Evolutionary conservation across 805 yeast species (phyloP), one percentile per base, ranked within the genome.

Genomic region (Nakazawaea wyomingensis): DNA sequence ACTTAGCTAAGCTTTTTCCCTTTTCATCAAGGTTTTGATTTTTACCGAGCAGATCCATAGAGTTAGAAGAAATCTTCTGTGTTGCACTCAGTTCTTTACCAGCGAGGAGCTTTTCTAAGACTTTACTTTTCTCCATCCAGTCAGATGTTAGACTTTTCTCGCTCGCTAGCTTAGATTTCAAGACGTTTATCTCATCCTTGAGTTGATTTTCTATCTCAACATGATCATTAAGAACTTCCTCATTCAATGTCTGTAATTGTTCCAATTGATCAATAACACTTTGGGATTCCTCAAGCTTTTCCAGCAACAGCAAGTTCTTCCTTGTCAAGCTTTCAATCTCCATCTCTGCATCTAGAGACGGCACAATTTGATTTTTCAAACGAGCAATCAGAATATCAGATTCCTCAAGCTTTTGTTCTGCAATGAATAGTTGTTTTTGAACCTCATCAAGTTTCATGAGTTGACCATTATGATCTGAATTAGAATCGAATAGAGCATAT

Each of bases 181-280:
- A 49, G 0, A 39, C 41, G 3, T 41, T 47, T 4, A 79, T 59
- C 4, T 74, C 71, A 2, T 51, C 43, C 11, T 62, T 60, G 11
- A 78, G 57, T 20, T 74, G 76, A 4, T 48, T 44, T 46, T 77
- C 80, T 0, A 72, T 59, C 18, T 60, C 66, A 1, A 52, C 22
- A 42, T 72, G 78, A 33, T 57, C 60, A 9, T 66, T 68, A 43
- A 78, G 82, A 24, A 80, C 57, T 37, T 74, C 75, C 33, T 60
- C 64, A 43, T 78, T 78, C 11, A 80, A 53, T 24, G 65, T 68
- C 43, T 71, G 72, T 26, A 80, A 50, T 44, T 75, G 79, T 32
- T 70, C 73, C 18, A 76, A 54, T 18, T 75, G 80, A 1, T 59
- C 53, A 0, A 80, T 53, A 2, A 72, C 65, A 4, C 48, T 45